Evolutionary conservation across 192 early-diverging fungal species (phyloP).

Genomic region (Coemansia sp.): DNA sequence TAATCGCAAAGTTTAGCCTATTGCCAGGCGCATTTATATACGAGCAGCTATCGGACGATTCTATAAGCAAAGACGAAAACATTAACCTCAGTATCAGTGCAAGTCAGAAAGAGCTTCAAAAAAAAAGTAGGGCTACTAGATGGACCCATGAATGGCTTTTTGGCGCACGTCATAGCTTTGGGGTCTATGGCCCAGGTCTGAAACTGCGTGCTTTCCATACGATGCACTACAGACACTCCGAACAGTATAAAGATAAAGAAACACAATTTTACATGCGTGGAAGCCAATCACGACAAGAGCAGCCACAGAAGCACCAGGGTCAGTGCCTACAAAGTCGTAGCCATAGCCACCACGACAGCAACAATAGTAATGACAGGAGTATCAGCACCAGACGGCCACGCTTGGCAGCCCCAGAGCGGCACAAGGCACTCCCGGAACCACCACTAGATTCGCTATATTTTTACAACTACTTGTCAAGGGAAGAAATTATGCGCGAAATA

Average conservation of each 20-base stretch:
- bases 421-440: constrained; percentile 38
- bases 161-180: neutral
- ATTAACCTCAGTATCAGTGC: neutral
- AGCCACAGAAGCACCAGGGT: neutral
- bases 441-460: constrained; percentile 36
- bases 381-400: neutral
- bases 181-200: neutral
- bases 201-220: neutral
- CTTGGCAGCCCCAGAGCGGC: constrained; percentile 20
- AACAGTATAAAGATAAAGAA: neutral
- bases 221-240: neutral
- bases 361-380: neutral
- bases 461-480: constrained; percentile 22
- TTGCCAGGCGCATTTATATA: constrained; percentile 23
- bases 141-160: neutral
- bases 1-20: constrained; percentile 24
- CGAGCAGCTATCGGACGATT: constrained; percentile 12
- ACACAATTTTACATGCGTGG: neutral
- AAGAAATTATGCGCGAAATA: constrained; percentile 60
- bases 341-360: neutral
- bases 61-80: neutral
- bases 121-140: neutral
- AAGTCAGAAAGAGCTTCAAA: neutral
- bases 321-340: neutral
- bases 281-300: neutral